These are phyloP conservation scores for Macadamia tetraphylla DNA, from an alignment of 164 flowering plant species.

Conservation along the genomic window DNA sequence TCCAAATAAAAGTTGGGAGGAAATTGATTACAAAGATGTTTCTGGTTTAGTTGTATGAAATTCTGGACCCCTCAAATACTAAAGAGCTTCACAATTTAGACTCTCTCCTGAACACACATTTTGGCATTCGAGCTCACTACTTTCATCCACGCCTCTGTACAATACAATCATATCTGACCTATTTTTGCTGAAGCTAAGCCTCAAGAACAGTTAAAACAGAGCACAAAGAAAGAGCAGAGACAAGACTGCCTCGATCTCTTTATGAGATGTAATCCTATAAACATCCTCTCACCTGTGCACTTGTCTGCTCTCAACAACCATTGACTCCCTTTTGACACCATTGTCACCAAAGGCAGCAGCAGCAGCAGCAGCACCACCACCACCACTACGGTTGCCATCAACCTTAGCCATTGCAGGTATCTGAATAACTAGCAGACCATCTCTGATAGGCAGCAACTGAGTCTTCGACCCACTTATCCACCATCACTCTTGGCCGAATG, in stretches of 20 bases:
- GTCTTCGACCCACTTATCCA: constrained; percentile 33
- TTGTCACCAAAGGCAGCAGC: too few relatives aligned
- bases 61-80: too few relatives aligned
- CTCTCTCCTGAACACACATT: too few relatives aligned
- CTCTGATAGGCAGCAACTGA: constrained; percentile 70
- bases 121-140: too few relatives aligned
- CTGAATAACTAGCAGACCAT: constrained; percentile 55
- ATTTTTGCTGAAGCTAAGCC: too few relatives aligned
- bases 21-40: too few relatives aligned
- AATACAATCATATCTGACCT: too few relatives aligned
- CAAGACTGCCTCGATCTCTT: constrained; percentile 11
- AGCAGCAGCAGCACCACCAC: neutral
- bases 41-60: too few relatives aligned
- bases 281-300: constrained; percentile 88
- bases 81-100: too few relatives aligned
- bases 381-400: neutral
- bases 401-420: constrained; percentile 12
- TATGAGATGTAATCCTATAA: constrained; percentile 44
- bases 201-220: neutral
- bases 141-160: too few relatives aligned
- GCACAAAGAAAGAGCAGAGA: neutral
- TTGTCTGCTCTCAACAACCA: constrained; percentile 52
- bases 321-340: constrained; percentile 45
- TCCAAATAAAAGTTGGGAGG: too few relatives aligned
- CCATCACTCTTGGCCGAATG: constrained; percentile 50